Evolutionary conservation across 2,329 filamentous ascomycete species (phyloP).

Genomic region (Arthrocladium fulminans): DNA sequence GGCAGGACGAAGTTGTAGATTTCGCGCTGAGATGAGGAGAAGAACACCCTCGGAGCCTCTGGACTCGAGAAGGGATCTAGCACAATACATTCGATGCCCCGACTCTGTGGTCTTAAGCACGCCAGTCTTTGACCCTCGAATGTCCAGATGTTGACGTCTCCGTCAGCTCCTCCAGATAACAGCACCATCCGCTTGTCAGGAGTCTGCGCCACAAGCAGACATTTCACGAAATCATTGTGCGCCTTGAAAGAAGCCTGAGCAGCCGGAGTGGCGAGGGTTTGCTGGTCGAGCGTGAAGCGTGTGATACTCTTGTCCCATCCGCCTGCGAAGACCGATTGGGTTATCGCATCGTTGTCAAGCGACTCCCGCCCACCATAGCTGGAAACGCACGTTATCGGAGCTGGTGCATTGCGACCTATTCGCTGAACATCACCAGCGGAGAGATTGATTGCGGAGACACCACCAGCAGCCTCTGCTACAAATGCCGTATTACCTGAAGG

Average conservation of each 20-base stretch:
- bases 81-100: constrained; percentile 70
- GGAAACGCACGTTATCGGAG: constrained; percentile 41
- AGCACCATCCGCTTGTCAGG: constrained; percentile 55
- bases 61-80: constrained; percentile 59
- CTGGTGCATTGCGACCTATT: constrained; percentile 61
- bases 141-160: constrained; percentile 79
- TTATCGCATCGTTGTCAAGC: constrained; percentile 67
- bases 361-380: constrained; percentile 1
- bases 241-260: constrained; percentile 17
- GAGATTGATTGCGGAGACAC: constrained; percentile 54
- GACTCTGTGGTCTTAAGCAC: constrained; percentile 65
- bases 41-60: constrained; percentile 49
- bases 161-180: constrained; percentile 68
- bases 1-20: constrained; percentile 57
- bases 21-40: constrained; percentile 69
- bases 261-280: constrained; percentile 26
- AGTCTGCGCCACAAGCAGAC: constrained; percentile 52
- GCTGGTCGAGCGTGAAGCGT: constrained; percentile 58
- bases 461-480: constrained; percentile 79
- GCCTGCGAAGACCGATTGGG: constrained; percentile 63
- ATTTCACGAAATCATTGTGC: constrained; percentile 72
- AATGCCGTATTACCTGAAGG: constrained; percentile 46
- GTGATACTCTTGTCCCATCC: constrained; percentile 93
- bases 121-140: constrained; percentile 59
- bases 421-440: constrained; percentile 17